Evolutionary conservation across 768 basidiomycete species (phyloP).

Genomic region (Tylopilus sp.): DNA sequence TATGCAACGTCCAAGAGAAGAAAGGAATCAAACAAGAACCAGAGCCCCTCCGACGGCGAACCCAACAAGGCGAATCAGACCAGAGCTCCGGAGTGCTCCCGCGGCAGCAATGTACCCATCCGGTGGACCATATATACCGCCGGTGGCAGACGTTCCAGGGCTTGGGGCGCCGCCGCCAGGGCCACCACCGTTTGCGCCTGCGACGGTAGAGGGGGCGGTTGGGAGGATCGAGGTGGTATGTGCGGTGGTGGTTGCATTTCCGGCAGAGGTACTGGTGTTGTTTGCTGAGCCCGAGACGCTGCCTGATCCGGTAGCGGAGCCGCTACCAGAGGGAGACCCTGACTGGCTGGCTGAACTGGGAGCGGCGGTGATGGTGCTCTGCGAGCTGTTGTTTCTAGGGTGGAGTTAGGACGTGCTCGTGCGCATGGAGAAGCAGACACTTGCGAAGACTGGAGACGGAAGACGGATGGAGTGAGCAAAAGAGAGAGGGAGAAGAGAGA

Average conservation of each 20-base stretch:
- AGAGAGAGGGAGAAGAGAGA: not conserved
- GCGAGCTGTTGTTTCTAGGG: conserved; percentile 40
- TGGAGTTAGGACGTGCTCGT: conserved; percentile 39
- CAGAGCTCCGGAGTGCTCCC: conserved; percentile 42
- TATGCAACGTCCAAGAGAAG: conserved; percentile 5
- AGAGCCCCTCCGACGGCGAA: conserved; percentile 49
- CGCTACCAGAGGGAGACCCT: conserved; percentile 17
- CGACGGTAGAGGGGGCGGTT: conserved; percentile 54
- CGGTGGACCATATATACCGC: conserved; percentile 60
- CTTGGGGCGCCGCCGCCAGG: conserved; percentile 45
- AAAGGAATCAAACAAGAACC: conserved; percentile 38
- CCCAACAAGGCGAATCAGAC: conserved; percentile 43
- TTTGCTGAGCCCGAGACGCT: conserved; percentile 21
- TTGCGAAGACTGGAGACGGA: conserved; percentile 37
- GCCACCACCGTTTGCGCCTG: conserved; percentile 48
- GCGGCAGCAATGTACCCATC: conserved; percentile 65
- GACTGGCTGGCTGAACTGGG: conserved; percentile 32
- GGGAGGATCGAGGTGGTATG: conserved; percentile 29
- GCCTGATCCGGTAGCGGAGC: conserved; percentile 21
- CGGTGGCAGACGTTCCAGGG: conserved; percentile 47
- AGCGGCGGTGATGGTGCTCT: conserved; percentile 45
- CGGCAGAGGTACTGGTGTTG: conserved; percentile 13
- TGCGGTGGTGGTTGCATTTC: conserved; percentile 33
- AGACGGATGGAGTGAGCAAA: conserved; percentile 7
- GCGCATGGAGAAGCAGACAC: conserved; percentile 16